Evolutionary conservation across 345 rosid species (phyloP), one percentile per base, ranked within the genome.

Genomic region (Pelargonium nanum): DNA sequence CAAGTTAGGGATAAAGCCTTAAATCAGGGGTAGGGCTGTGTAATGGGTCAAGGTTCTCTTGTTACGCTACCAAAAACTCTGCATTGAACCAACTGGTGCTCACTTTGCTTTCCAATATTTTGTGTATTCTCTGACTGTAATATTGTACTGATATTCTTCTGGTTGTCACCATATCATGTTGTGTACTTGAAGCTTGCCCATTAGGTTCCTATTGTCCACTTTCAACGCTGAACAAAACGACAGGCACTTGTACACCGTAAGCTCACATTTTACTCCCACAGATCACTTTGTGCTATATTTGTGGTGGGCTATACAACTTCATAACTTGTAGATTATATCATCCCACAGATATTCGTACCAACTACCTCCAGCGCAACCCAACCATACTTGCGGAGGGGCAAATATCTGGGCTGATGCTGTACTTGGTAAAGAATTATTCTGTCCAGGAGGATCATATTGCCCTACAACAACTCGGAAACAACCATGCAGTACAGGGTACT

Each of bases 361-460:
- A 55, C 72, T 83, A 24, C 91, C 96, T 68, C 76, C 85, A 17
- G 92, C 83, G 65, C 15, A 55, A 68, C 77, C 81, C 57, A 80
- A 83, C 78, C 95, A 85, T 71, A 81, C 89, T 26, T 93, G 99
- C 70, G 97, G 99, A 65, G 97, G 97, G 55, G 97, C 99, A 69
- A 81, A 93, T 64, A 67, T 84, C 60, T 93, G 99, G 99, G 89
- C 96, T 0, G 96, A 89, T 78, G 71, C 85, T 56, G 68, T 26
- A 56, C 71, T 75, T 53, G 80, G 96, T 64, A 30, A 73, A 26
- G 96, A 93, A 69, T 74, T 89, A 16, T 93, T 93, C 83, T 93
- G 90, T 77, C 73, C 90, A 2, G 78, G 78, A 0, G 88, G 90
- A 64, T 82, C 81, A 19, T 82, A 68, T 65, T 84, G 94, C 62